phyloP scores from a whole-genome alignment of 805 yeast species.

The Cyberlindnera euphorbiiphila region DNA sequence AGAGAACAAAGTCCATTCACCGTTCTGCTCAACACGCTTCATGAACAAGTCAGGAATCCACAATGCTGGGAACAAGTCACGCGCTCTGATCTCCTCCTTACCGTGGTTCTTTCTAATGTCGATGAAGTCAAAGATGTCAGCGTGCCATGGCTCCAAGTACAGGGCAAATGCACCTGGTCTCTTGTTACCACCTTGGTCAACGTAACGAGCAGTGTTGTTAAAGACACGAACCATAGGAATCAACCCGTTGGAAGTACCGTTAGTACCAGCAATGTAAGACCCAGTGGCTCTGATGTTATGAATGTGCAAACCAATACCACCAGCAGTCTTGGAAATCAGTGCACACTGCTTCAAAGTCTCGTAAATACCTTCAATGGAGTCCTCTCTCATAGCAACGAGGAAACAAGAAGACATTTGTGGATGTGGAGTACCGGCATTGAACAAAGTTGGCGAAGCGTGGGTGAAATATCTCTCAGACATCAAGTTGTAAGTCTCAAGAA shows the following conservation, averaged over 20 bases:
- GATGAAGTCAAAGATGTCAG: conserved; percentile 82
- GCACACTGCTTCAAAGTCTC: conserved; percentile 87
- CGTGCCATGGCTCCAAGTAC: conserved; percentile 96
- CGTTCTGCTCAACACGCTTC: conserved; percentile 78
- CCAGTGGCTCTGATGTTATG: conserved; percentile 90
- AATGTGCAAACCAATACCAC: conserved; percentile 90
- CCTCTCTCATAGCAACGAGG: conserved; percentile 85
- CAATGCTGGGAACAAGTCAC: conserved; percentile 88
- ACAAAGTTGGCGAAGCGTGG: conserved; percentile 96
- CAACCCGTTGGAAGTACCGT: conserved; percentile 88
- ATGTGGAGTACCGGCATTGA: conserved; percentile 86
- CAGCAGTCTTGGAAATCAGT: conserved; percentile 88
- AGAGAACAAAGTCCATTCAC: conserved; percentile 85
- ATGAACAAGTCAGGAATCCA: conserved; percentile 96
- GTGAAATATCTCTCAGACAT: conserved; percentile 88
- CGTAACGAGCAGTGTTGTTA: conserved; percentile 95
- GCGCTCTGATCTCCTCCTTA: conserved; percentile 88
- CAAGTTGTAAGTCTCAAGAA: conserved; percentile 76
- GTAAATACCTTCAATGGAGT: conserved; percentile 93
- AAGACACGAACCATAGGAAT: conserved; percentile 95
- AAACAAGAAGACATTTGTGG: conserved; percentile 92
- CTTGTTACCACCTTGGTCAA: conserved; percentile 97
- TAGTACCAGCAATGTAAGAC: conserved; percentile 85
- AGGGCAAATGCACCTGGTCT: conserved; percentile 97
- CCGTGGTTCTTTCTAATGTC: conserved; percentile 93